Evolutionary conservation across 192 early-diverging fungal genomes (phyloP).

Genomic region (Allomyces arbusculus): DNA sequence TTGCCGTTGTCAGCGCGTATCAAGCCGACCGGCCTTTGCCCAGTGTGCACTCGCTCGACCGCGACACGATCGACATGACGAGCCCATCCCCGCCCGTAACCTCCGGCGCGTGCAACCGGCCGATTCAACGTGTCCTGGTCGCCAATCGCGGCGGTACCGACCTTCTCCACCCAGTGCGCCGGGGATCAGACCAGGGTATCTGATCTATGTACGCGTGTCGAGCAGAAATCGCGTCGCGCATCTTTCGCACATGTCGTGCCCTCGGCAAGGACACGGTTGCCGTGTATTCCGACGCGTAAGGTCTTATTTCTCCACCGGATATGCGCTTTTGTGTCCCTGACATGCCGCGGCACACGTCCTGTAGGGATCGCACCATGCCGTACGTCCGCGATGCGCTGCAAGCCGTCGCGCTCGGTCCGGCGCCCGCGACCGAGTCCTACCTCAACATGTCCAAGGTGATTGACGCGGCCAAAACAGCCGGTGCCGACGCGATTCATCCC

Average conservation of each 20-base stretch:
- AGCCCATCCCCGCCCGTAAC: too few species aligned
- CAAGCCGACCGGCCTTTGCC: too few species aligned
- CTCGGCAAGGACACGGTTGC: conserved; percentile 42
- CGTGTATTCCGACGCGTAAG: conserved; percentile 37
- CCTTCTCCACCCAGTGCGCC: too few species aligned
- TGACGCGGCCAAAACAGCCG: conserved; percentile 18
- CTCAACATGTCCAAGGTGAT: conserved; percentile 29
- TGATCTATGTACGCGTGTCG: too few species aligned
- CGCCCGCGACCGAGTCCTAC: conserved; percentile 30
- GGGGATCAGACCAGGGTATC: too few species aligned
- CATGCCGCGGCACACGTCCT: background rate
- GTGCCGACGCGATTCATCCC: conserved; percentile 37
- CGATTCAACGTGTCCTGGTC: conserved; percentile 29
- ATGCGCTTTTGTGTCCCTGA: background rate
- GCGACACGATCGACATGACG: too few species aligned
- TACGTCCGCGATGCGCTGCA: conserved; percentile 32
- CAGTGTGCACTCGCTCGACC: too few species aligned
- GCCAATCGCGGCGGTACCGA: conserved; percentile 45
- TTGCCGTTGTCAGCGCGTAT: too few species aligned
- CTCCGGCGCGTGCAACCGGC: background rate
- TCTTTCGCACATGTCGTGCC: conserved; percentile 43
- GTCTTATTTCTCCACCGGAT: background rate
- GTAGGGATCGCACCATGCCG: conserved; percentile 24
- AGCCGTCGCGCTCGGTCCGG: conserved; percentile 29
- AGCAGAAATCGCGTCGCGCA: conserved; percentile 44